A percentile compares a stretch with the other conserved stretches of the same genome.
Evolutionary conservation across 2,329 filamentous ascomycete genomes (phyloP).

Genomic region (Verticillium nonalfalfae): DNA sequence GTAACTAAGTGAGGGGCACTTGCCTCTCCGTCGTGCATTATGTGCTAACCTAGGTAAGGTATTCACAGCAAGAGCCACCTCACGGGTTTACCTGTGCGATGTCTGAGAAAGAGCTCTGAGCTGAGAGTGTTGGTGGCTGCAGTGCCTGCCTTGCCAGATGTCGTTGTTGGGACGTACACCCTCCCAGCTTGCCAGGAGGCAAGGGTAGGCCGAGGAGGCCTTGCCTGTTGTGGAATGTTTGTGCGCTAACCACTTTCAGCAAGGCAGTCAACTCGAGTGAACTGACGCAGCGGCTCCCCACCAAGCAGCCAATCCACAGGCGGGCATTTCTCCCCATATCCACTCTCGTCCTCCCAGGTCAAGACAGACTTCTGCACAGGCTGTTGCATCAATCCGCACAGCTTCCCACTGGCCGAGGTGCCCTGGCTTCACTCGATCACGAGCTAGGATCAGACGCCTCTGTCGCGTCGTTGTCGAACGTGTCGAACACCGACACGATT

Average conservation of each 20-base stretch:
- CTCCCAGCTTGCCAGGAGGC: not conserved
- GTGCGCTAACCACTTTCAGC: not conserved
- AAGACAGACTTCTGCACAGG: slow-evolving; percentile 11
- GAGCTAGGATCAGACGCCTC: not conserved
- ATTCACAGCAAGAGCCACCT: too few species aligned
- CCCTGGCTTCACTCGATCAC: not conserved
- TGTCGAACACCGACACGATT: not conserved
- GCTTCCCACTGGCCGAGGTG: slow-evolving; percentile 3
- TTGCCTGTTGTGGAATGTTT: not conserved
- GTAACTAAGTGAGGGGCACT: too few species aligned
- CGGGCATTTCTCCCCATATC: not conserved
- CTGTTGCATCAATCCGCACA: slow-evolving; percentile 12
- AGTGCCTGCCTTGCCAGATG: too few species aligned
- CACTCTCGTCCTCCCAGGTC: not conserved
- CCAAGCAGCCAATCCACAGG: not conserved
- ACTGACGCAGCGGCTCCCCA: not conserved
- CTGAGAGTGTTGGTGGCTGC: too few species aligned
- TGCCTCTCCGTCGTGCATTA: too few species aligned
- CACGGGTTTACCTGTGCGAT: not conserved
- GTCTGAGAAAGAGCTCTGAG: too few species aligned
- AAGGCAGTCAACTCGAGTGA: not conserved
- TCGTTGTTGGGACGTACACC: too few species aligned
- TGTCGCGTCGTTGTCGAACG: not conserved
- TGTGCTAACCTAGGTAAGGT: too few species aligned
- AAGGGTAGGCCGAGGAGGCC: not conserved